phyloP scores from a whole-genome alignment of 2,329 filamentous ascomycete species.

The Aspergillus fumigatiaffinis region DNA sequence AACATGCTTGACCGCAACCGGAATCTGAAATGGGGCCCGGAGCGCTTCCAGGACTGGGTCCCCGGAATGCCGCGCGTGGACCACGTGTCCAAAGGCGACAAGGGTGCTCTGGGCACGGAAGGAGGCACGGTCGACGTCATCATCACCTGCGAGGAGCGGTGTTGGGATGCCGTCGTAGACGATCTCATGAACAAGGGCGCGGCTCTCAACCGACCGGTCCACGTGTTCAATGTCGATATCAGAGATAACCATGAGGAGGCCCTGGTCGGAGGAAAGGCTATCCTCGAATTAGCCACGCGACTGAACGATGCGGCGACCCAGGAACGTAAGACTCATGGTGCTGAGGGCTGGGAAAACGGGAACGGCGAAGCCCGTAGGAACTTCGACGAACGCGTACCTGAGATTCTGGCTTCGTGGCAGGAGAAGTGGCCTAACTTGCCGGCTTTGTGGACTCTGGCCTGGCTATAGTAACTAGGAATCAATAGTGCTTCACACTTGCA shows the following conservation, averaged over 20 bases:
- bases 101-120: constrained; percentile 76
- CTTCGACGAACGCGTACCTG: constrained; percentile 91
- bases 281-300: constrained; percentile 82
- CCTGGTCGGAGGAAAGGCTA: constrained; percentile 81
- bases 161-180: constrained; percentile 96
- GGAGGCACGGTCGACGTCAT: constrained; percentile 89
- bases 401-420: constrained; percentile 89
- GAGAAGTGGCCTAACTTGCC: constrained; percentile 90
- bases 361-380: constrained; percentile 63
- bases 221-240: constrained; percentile 98
- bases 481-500: not conserved
- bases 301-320: constrained; percentile 76
- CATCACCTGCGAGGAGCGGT: constrained; percentile 95
- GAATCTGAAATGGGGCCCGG: constrained; percentile 88
- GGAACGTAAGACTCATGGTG: constrained; percentile 66
- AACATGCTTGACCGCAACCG: constrained; percentile 95
- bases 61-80: constrained; percentile 79
- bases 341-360: constrained; percentile 65
- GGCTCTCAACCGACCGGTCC: constrained; percentile 85
- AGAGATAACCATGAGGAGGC: constrained; percentile 98
- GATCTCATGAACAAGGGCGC: constrained; percentile 83
- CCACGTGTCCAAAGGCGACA: constrained; percentile 63
- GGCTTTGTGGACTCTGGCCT: constrained; percentile 89
- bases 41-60: constrained; percentile 97
- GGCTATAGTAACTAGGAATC: constrained; percentile 62